Conservation (phyloP, 2,329 filamentous ascomycete genomes). For the Zasmidium cellare region DNA sequence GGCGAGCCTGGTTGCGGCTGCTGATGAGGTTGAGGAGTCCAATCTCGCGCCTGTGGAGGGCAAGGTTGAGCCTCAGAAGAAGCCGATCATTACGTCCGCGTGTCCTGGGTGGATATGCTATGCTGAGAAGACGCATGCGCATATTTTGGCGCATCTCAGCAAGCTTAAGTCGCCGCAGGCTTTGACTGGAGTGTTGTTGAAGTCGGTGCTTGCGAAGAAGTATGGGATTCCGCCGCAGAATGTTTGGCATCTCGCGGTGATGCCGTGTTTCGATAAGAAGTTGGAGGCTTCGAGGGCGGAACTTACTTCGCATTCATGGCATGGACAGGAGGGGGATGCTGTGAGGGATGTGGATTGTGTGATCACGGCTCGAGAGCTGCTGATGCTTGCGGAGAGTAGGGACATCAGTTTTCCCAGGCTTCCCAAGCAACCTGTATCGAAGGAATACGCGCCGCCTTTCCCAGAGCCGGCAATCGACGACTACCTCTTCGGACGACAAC, state of each 20-base stretch:
- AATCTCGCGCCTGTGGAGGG: constrained; percentile 41
- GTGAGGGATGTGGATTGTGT: constrained; percentile 95
- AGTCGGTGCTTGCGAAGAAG: constrained; percentile 74
- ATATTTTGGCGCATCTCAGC: constrained; percentile 88
- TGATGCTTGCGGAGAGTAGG: constrained; percentile 83
- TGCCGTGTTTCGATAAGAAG: constrained; percentile 99
- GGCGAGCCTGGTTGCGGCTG: constrained; percentile 68
- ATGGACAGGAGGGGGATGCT: constrained; percentile 47
- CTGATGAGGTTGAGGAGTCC: constrained; percentile 47
- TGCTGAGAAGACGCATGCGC: constrained; percentile 94
- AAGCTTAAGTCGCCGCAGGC: constrained; percentile 92
- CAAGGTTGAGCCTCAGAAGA: constrained; percentile 45
- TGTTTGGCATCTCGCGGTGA: constrained; percentile 93
- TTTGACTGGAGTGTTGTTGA: constrained; percentile 83
- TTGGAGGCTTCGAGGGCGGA: constrained; percentile 92
- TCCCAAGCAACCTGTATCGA: constrained; percentile 57
- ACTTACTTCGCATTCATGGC: constrained; percentile 61
- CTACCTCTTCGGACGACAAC: constrained; percentile 71
- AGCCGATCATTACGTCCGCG: constrained; percentile 78
- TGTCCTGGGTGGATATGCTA: constrained; percentile 99
- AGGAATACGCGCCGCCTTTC: constrained; percentile 58
- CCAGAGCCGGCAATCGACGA: constrained; percentile 69
- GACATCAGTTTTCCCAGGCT: constrained; percentile 74
- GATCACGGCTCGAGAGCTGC: constrained; percentile 90
- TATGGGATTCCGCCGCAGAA: constrained; percentile 72